These are phyloP conservation scores for Fraxinus ornus DNA, from an alignment of 305 asterid genomes.

Conservation along the genomic window DNA sequence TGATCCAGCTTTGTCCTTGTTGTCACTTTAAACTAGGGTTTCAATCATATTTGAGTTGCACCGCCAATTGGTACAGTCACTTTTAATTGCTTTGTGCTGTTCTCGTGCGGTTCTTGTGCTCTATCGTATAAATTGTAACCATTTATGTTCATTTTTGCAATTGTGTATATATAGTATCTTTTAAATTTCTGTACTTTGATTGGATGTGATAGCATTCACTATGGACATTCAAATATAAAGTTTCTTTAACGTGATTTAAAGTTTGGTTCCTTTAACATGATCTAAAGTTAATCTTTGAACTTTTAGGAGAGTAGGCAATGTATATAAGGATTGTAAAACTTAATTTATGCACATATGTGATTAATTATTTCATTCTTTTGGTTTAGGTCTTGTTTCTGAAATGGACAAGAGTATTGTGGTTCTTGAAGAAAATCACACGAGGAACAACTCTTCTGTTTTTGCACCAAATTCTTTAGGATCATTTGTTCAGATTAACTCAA, in stretches of 20 bases:
- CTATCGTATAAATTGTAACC: background rate
- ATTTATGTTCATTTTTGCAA: background rate
- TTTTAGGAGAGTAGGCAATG: background rate
- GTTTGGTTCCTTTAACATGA: background rate
- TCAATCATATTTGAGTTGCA: constrained; percentile 13
- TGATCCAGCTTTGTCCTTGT: constrained; percentile 11
- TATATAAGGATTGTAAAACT: constrained; percentile 25
- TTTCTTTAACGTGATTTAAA: background rate
- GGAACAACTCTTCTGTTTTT: constrained; percentile 30
- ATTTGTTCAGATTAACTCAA: constrained; percentile 49
- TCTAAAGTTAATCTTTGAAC: background rate
- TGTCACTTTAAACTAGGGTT: constrained; percentile 38
- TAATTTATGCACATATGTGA: constrained; percentile 12
- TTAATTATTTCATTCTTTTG: constrained; percentile 12
- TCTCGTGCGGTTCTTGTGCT: background rate
- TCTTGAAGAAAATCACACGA: constrained; percentile 29
- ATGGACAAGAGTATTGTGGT: constrained; percentile 43
- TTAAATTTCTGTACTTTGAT: background rate
- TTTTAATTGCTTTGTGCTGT: background rate
- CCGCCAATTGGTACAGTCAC: background rate
- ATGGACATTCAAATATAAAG: background rate
- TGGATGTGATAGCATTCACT: background rate
- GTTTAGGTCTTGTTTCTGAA: constrained; percentile 29
- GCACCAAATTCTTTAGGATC: constrained; percentile 45
- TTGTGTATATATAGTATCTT: background rate